phyloP scores from a whole-genome alignment of 768 basidiomycete species.

The Lentinula aciculospora region DNA sequence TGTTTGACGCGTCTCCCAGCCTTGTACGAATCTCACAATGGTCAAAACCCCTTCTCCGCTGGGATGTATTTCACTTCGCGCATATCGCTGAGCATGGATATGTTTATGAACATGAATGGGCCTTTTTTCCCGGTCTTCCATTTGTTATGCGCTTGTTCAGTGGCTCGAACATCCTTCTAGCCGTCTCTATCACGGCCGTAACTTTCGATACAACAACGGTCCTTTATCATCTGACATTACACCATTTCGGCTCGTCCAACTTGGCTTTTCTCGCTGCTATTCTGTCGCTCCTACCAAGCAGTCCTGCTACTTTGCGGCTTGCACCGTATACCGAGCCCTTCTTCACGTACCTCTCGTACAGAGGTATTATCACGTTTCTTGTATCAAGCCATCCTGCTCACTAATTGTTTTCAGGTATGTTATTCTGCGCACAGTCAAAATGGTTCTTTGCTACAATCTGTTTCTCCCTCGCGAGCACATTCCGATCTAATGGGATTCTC shows the following conservation, averaged over 20 bases:
- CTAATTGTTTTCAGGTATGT: slow-evolving; percentile 42
- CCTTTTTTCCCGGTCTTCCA: slow-evolving; percentile 75
- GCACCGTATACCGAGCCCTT: slow-evolving; percentile 83
- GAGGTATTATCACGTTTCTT: slow-evolving; percentile 35
- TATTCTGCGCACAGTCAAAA: slow-evolving; percentile 39
- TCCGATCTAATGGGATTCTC: slow-evolving; percentile 76
- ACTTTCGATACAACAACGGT: slow-evolving; percentile 37
- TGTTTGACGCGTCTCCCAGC: slow-evolving; percentile 14
- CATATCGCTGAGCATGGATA: slow-evolving; percentile 56
- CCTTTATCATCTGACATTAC: slow-evolving; percentile 54
- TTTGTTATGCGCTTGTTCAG: slow-evolving; percentile 35
- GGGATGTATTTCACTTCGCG: slow-evolving; percentile 85
- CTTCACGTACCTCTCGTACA: slow-evolving; percentile 78
- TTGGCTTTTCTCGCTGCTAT: slow-evolving; percentile 58
- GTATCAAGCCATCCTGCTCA: neutral
- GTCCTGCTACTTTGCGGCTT: slow-evolving; percentile 67
- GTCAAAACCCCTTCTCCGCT: slow-evolving; percentile 49
- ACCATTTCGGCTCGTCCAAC: slow-evolving; percentile 46
- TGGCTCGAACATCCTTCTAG: slow-evolving; percentile 25
- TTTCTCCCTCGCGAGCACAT: slow-evolving; percentile 59
- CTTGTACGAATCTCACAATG: slow-evolving; percentile 2
- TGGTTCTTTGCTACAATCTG: slow-evolving; percentile 53
- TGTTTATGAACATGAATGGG: slow-evolving; percentile 77
- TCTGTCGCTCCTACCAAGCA: slow-evolving; percentile 75
- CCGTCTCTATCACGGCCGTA: slow-evolving; percentile 30